Evolutionary conservation across 1,139 yeast species (phyloP).

Genomic region (Magnusiomyces paraingens): DNA sequence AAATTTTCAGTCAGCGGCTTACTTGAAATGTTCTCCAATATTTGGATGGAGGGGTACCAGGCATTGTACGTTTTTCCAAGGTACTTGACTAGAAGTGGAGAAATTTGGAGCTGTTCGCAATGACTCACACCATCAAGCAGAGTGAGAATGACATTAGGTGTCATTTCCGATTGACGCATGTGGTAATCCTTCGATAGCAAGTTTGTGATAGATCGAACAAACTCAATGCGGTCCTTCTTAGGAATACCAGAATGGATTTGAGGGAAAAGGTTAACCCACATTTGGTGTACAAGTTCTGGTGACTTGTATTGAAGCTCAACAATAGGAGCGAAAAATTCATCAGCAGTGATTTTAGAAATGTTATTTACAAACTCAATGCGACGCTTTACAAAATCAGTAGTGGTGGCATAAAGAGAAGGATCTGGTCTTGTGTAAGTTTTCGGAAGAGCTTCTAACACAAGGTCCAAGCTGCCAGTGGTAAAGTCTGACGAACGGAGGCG

Average conservation of each 20-base stretch:
- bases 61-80: slow-evolving; percentile 82
- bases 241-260: slow-evolving; percentile 68
- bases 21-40: slow-evolving; percentile 69
- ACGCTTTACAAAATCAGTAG: slow-evolving; percentile 39
- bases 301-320: slow-evolving; percentile 79
- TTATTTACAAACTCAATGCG: slow-evolving; percentile 49
- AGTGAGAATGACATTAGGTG: slow-evolving; percentile 85
- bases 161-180: slow-evolving; percentile 74
- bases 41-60: slow-evolving; percentile 84
- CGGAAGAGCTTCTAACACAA: slow-evolving; percentile 38
- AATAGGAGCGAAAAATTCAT: slow-evolving; percentile 61
- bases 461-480: slow-evolving; percentile 49
- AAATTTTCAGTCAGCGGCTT: slow-evolving; percentile 61
- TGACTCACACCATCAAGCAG: slow-evolving; percentile 59
- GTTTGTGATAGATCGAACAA: slow-evolving; percentile 70
- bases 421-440: slow-evolving; percentile 20
- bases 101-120: slow-evolving; percentile 61
- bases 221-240: slow-evolving; percentile 73
- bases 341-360: slow-evolving; percentile 45
- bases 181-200: slow-evolving; percentile 87
- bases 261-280: slow-evolving; percentile 85
- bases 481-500: slow-evolving; percentile 45
- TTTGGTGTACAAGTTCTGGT: slow-evolving; percentile 68
- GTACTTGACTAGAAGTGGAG: slow-evolving; percentile 90
- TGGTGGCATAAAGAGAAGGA: slow-evolving; percentile 17